phyloP scores from a whole-genome alignment of 208 protist species.

The Entamoeba dispar region DNA sequence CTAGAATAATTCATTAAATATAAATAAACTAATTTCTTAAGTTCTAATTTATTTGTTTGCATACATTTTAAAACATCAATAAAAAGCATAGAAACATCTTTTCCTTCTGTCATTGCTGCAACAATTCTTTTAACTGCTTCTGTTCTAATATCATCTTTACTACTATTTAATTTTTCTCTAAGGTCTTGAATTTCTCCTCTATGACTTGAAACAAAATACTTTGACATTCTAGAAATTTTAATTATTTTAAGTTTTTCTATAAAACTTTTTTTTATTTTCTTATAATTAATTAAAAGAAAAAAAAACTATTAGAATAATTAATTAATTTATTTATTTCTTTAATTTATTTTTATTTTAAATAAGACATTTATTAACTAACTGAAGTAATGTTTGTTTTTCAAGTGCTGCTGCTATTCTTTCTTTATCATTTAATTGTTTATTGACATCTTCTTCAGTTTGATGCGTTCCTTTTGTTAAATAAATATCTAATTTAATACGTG shows the following conservation, averaged over 20 bases:
- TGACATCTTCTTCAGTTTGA: conserved; percentile 67
- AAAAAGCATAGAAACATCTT: conserved; percentile 71
- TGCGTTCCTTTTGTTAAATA: conserved; percentile 65
- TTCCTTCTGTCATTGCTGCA: conserved; percentile 86
- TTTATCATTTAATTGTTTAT: conserved; percentile 95
- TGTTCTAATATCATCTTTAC: not conserved
- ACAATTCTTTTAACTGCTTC: conserved; percentile 72
- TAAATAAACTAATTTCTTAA: conserved; percentile 93
- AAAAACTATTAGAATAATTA: too few species aligned
- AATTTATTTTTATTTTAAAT: not conserved
- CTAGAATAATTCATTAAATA: conserved; percentile 91
- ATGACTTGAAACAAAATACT: not conserved
- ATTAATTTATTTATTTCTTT: too few species aligned
- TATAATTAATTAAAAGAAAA: too few species aligned
- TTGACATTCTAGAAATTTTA: not conserved
- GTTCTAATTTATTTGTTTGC: conserved; percentile 66
- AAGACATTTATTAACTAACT: not conserved
- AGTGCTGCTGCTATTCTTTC: conserved; percentile 84
- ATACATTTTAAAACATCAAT: conserved; percentile 74
- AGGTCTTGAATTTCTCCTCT: not conserved
- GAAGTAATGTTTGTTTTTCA: conserved; percentile 37
- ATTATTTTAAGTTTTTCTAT: too few species aligned
- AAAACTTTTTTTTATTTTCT: too few species aligned
- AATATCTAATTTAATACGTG: conserved; percentile 68
- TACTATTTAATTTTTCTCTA: not conserved